phyloP scores from a whole-genome alignment of 345 rosid genomes.

The Eucalyptus cloeziana region DNA sequence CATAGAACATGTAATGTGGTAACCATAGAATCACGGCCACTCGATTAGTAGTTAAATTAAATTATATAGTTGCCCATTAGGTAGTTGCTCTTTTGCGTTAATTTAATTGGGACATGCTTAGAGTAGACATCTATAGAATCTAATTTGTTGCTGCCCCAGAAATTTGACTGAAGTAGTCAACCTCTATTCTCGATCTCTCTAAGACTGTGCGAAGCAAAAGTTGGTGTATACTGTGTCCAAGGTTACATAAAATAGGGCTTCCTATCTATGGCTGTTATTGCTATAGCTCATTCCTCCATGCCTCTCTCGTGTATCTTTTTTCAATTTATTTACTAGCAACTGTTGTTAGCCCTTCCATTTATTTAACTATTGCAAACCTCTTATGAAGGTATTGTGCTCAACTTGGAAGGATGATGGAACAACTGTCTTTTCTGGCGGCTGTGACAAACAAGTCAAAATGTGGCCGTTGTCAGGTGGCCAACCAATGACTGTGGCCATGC shows the following conservation, averaged over 20 bases:
- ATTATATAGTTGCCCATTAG: too few species aligned
- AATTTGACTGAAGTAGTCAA: background rate
- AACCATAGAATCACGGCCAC: background rate
- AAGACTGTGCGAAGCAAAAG: background rate
- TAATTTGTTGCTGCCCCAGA: background rate
- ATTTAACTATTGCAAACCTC: background rate
- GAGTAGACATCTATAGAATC: background rate
- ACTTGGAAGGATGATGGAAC: conserved; percentile 99
- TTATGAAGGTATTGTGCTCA: conserved; percentile 71
- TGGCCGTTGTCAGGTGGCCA: conserved; percentile 96
- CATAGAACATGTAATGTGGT: background rate
- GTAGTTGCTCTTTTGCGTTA: background rate
- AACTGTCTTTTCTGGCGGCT: conserved; percentile 86
- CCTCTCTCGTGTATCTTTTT: background rate
- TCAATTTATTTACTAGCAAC: background rate
- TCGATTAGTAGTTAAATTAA: background rate
- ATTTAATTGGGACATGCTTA: background rate
- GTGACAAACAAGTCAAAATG: conserved; percentile 99
- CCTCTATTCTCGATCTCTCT: background rate
- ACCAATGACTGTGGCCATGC: conserved; percentile 85
- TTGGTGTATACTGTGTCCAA: background rate
- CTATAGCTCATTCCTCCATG: background rate
- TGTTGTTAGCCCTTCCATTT: background rate
- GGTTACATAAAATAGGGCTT: background rate
- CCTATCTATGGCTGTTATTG: background rate